A percentile compares a stretch with the other conserved stretches of the same genome.
Evolutionary conservation across 2,329 filamentous ascomycete species (phyloP).

Genomic region (Botrytis elliptica): DNA sequence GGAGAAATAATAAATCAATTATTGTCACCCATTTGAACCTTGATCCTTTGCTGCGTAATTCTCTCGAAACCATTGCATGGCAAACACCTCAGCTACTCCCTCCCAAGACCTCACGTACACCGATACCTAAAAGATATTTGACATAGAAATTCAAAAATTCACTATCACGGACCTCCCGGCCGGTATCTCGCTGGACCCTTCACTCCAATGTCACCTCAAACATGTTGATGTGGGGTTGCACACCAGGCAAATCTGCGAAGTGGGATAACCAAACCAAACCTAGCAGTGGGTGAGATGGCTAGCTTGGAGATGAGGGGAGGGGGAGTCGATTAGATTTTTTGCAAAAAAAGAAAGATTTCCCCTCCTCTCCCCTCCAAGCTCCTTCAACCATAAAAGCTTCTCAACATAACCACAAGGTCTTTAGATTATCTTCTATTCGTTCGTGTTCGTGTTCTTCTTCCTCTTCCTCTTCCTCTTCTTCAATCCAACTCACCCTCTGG

Average conservation of each 20-base stretch:
- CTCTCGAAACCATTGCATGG: not conserved
- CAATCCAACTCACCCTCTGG: not conserved
- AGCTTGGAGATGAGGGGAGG: not conserved
- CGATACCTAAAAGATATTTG: not conserved
- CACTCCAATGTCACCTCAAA: not conserved
- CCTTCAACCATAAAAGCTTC: not conserved
- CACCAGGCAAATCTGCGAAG: not conserved
- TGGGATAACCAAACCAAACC: not conserved
- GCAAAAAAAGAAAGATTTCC: not conserved
- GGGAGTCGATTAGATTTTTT: not conserved
- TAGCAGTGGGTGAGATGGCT: not conserved
- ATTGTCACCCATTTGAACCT: not conserved
- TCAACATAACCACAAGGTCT: constrained; percentile 7
- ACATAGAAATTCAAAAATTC: not conserved
- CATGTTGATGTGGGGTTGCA: not conserved
- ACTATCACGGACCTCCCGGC: not conserved
- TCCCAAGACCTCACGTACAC: not conserved
- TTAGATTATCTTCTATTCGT: not conserved
- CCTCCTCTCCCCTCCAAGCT: not conserved
- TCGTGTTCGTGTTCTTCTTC: not conserved
- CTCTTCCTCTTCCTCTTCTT: not conserved
- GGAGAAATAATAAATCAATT: not conserved
- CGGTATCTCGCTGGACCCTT: not conserved
- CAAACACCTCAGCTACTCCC: not conserved
- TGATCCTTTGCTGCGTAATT: not conserved